Percentiles rank a stretch among this genome's conserved stretches.
Evolutionary conservation across 169 alveolate species (phyloP).

Genomic region (Plasmodium gaboni): DNA sequence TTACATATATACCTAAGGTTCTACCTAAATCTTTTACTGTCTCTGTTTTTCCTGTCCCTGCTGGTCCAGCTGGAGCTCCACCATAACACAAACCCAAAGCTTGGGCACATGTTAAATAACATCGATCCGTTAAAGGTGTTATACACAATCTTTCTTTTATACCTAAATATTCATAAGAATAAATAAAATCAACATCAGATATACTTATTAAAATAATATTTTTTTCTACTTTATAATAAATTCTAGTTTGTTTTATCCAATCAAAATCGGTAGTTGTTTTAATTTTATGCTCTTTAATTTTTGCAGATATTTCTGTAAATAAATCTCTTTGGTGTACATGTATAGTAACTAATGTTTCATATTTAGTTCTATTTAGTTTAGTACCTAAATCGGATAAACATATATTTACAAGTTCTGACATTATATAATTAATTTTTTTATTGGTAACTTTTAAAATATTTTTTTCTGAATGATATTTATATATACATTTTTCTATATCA

Average conservation of each 20-base stretch:
- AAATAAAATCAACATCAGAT: slow-evolving; percentile 95
- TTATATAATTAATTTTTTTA: slow-evolving; percentile 87
- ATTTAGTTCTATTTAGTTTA: slow-evolving; percentile 93
- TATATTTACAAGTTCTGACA: slow-evolving; percentile 91
- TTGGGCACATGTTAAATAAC: slow-evolving; percentile 96
- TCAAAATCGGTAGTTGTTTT: slow-evolving; percentile 88
- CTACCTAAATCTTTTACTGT: slow-evolving; percentile 98
- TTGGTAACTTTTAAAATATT: slow-evolving; percentile 79
- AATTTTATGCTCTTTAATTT: slow-evolving; percentile 80
- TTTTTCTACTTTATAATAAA: slow-evolving; percentile 92
- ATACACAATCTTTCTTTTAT: slow-evolving; percentile 96
- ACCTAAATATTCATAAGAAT: slow-evolving; percentile 98
- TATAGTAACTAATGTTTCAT: slow-evolving; percentile 96
- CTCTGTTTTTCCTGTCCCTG: slow-evolving; percentile 99
- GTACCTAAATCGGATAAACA: slow-evolving; percentile 93
- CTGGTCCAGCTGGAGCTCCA: slow-evolving; percentile 99
- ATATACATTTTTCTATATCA: slow-evolving; percentile 94
- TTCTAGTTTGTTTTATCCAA: slow-evolving; percentile 97
- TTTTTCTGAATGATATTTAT: slow-evolving; percentile 91
- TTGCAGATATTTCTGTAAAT: slow-evolving; percentile 91
- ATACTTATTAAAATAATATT: slow-evolving; percentile 88
- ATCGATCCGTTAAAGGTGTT: slow-evolving; percentile 99
- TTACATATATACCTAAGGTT: slow-evolving; percentile 96
- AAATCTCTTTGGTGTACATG: slow-evolving; percentile 97
- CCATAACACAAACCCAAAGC: slow-evolving; percentile 97